phyloP scores from a whole-genome alignment of 805 yeast species.

The Soucietia sequanensis region DNA sequence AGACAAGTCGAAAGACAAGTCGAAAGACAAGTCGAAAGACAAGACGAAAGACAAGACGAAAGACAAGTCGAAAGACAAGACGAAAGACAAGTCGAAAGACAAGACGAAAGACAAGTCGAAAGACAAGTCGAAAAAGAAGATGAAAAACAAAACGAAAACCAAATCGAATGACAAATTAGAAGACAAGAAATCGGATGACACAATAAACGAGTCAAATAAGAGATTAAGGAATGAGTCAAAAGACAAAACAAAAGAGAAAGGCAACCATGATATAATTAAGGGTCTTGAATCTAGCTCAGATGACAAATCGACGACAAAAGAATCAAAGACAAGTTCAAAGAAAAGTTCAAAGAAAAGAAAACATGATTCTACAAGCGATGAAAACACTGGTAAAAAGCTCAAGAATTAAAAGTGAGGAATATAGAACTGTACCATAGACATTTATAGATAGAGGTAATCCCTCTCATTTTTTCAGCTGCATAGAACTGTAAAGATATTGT shows the following conservation, averaged over 20 bases:
- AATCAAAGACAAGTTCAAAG: too few species aligned
- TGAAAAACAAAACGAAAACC: slow-evolving; percentile 7
- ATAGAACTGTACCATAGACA: too few species aligned
- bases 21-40: slow-evolving; percentile 17
- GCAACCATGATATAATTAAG: too few species aligned
- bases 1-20: slow-evolving; percentile 18
- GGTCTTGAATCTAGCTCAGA: too few species aligned
- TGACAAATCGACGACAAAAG: too few species aligned
- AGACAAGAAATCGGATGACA: slow-evolving; percentile 4
- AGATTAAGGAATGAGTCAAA: slow-evolving; percentile 11
- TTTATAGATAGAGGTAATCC: too few species aligned
- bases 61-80: slow-evolving; percentile 17
- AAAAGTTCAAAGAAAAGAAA: too few species aligned
- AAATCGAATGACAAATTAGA: slow-evolving; percentile 1
- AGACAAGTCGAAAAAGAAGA: slow-evolving; percentile 14
- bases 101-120: slow-evolving; percentile 15
- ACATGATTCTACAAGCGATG: too few species aligned
- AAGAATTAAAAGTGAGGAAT: too few species aligned
- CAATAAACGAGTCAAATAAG: slow-evolving; percentile 1
- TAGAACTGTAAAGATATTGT: too few species aligned
- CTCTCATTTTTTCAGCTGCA: too few species aligned
- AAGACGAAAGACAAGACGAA: slow-evolving; percentile 20
- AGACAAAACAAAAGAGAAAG: slow-evolving; percentile 11
- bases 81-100: slow-evolving; percentile 17
- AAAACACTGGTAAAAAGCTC: too few species aligned